Evolutionary conservation across 176 grass and related monocot species (phyloP).

Genomic region (Oryza longistaminata): DNA sequence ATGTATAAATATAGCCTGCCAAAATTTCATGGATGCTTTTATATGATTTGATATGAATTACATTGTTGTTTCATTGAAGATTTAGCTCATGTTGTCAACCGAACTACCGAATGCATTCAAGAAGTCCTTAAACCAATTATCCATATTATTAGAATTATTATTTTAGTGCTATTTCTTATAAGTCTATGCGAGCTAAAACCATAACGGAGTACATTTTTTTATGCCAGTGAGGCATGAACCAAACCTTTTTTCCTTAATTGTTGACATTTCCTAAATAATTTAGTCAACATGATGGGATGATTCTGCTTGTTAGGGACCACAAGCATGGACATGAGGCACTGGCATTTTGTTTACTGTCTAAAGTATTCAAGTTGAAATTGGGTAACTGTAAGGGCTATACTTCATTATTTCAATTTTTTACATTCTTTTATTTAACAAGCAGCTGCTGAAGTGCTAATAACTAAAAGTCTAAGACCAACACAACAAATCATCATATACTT

Average conservation of each 20-base stretch:
- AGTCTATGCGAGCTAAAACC: neutral
- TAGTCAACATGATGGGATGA: conserved; percentile 8
- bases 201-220: neutral
- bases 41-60: conserved; percentile 18
- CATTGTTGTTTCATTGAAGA: neutral
- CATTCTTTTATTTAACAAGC: conserved; percentile 41
- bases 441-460: neutral
- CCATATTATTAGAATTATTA: neutral
- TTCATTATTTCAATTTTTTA: neutral
- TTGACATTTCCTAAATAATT: conserved; percentile 26
- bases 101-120: conserved; percentile 22
- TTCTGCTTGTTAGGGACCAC: conserved; percentile 20
- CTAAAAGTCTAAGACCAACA: neutral
- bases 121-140: conserved; percentile 14
- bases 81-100: neutral
- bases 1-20: neutral
- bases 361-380: conserved; percentile 22
- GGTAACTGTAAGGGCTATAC: conserved; percentile 16
- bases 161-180: neutral
- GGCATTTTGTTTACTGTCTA: conserved; percentile 8
- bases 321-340: conserved; percentile 6
- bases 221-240: neutral
- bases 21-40: conserved; percentile 2
- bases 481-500: neutral
- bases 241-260: neutral